Evolutionary conservation across 345 rosid species (phyloP), one percentile per base, ranked within the genome.

Genomic region (Gossypium mustelinum): DNA sequence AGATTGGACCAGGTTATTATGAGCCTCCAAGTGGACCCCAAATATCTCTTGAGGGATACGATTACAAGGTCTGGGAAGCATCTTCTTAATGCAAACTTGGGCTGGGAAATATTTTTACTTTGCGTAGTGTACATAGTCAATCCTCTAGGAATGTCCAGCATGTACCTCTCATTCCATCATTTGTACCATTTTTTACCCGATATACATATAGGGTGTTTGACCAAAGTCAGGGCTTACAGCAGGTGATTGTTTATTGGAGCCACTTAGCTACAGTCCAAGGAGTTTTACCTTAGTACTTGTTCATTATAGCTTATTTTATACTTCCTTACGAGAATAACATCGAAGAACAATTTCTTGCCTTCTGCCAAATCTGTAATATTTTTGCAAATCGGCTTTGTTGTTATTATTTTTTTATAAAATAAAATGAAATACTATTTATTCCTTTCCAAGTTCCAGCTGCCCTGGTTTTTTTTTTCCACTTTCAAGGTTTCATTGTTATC

Each of bases 11-110:
- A 39, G 98, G 97, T 45, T 79, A 86, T 74, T 94, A 79, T 10
- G 97, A 92, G 73, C 98, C 97, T 22, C 89, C 79, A 47, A 83
- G 63, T 43, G 93, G 82, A 22, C 56, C 83, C 27, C 76, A 80
- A 65, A 84, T 57, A 41, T 94, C 86, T 11, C 22, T 81, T 0
- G 91, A 92, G 80, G 98, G 97, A 72, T 85, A 70, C 60, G 94
- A 90, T 81, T 94, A 90, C 89, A 90, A 88, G 88, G 89, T 88
- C 73, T 92, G 98, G 98, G 97, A 89, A 88, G 72, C 94, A 57
- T 85, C 89, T n/a, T 86, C 90, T 22, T 89, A 85, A 82, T 68
- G 12, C 45, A 4, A 68, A 45, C 50, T 45, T 8, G 10, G 55
- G 4, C n/a, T 1, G 54, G 25, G 45, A 17, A 24, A n/a, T 62